These are phyloP conservation scores for Alternaria metachromatica DNA, from an alignment of 2,329 filamentous ascomycete genomes.

Conservation along the genomic window DNA sequence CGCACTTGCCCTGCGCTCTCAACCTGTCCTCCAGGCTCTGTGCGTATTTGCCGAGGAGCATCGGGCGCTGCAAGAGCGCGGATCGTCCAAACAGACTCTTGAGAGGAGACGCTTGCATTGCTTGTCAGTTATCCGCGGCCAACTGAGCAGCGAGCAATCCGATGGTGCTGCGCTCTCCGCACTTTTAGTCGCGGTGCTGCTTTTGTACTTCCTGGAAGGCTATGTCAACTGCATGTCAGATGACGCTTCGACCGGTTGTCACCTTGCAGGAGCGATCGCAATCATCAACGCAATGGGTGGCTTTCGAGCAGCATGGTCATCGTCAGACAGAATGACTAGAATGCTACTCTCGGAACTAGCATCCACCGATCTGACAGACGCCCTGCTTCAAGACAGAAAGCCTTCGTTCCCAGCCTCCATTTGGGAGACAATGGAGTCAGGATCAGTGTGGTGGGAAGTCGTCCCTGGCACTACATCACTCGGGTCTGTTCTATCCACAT, in stretches of 20 bases:
- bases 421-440: slow-evolving; percentile 14
- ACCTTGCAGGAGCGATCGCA: slow-evolving; percentile 63
- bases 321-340: slow-evolving; percentile 10
- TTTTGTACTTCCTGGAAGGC: slow-evolving; percentile 22
- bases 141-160: slow-evolving; percentile 7
- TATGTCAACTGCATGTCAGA: slow-evolving; percentile 19
- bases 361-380: slow-evolving; percentile 22
- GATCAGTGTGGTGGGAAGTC: slow-evolving; percentile 19
- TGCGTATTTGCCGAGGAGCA: slow-evolving; percentile 21
- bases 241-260: slow-evolving; percentile 19
- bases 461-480: slow-evolving; percentile 5
- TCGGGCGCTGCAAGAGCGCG: slow-evolving; percentile 15
- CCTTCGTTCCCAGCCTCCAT: slow-evolving; percentile 15
- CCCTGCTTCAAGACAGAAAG: slow-evolving; percentile 15
- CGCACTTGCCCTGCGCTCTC: slow-evolving; percentile 15
- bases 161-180: slow-evolving; percentile 11
- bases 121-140: slow-evolving; percentile 13
- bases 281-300: slow-evolving; percentile 78
- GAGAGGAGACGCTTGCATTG: slow-evolving; percentile 11
- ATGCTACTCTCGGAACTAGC: slow-evolving; percentile 23
- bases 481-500: slow-evolving; percentile 2
- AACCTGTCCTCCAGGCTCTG: slow-evolving; percentile 17
- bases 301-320: slow-evolving; percentile 8
- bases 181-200: slow-evolving; percentile 19
- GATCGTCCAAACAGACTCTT: slow-evolving; percentile 7